These are phyloP conservation scores for Jacaranda mimosifolia DNA, from an alignment of 257 asterid genomes.

Conservation along the genomic window DNA sequence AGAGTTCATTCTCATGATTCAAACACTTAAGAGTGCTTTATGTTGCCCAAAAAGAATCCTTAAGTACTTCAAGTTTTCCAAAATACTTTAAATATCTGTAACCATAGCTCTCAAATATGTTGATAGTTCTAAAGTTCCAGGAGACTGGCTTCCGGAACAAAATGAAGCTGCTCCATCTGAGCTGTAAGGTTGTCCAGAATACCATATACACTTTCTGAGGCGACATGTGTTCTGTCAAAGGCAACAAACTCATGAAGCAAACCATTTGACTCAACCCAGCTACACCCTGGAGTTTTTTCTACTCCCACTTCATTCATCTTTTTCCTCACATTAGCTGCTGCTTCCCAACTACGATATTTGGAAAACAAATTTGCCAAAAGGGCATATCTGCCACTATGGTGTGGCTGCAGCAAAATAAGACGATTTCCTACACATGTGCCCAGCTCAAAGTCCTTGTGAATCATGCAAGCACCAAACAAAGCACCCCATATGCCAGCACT, in stretches of 20 bases:
- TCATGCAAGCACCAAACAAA: constrained; percentile 60
- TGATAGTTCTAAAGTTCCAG: constrained; percentile 14
- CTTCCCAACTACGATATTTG: constrained; percentile 45
- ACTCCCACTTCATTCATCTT: constrained; percentile 54
- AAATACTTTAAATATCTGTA: not conserved
- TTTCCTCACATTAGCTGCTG: constrained; percentile 50
- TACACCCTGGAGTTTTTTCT: constrained; percentile 55
- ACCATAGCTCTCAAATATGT: not conserved
- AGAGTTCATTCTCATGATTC: too few relatives aligned
- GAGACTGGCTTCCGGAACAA: constrained; percentile 7
- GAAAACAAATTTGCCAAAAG: constrained; percentile 58
- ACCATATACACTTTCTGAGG: constrained; percentile 19
- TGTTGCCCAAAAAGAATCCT: not conserved
- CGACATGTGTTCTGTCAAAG: constrained; percentile 30
- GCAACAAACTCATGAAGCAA: constrained; percentile 55
- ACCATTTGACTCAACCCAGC: constrained; percentile 62
- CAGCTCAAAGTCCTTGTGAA: constrained; percentile 52
- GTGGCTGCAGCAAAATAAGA: constrained; percentile 50
- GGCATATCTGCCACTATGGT: constrained; percentile 50
- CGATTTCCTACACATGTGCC: constrained; percentile 52
- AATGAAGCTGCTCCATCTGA: constrained; percentile 30
- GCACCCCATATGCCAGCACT: constrained; percentile 57
- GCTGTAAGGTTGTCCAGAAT: constrained; percentile 33
- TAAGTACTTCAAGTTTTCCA: not conserved
- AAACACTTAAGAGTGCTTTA: too few relatives aligned